These are phyloP conservation scores for Citrus australasica DNA, from an alignment of 345 rosid species.

Conservation along the genomic window DNA sequence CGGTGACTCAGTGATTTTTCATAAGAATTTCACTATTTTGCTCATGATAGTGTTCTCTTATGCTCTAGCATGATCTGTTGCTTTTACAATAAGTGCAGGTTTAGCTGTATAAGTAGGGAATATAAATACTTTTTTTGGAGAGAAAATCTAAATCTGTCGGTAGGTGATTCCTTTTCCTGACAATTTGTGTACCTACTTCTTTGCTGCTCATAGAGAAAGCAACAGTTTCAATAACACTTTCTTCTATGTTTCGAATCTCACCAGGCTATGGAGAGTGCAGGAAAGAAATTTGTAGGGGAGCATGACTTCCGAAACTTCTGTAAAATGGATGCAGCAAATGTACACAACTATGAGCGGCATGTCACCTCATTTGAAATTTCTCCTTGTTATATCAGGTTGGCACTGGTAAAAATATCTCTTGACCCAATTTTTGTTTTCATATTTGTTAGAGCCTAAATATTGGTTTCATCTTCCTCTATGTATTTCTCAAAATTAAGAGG, in stretches of 20 bases:
- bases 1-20: not conserved
- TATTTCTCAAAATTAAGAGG: not conserved
- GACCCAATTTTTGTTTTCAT: not conserved
- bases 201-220: constrained; percentile 6
- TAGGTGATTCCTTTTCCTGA: constrained; percentile 22
- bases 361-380: constrained; percentile 59
- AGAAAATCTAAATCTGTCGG: constrained; percentile 61
- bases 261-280: constrained; percentile 82
- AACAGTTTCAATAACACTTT: constrained; percentile 10
- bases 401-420: constrained; percentile 18
- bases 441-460: not conserved
- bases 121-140: constrained; percentile 85
- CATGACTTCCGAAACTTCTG: constrained; percentile 95
- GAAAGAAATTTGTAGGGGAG: constrained; percentile 78
- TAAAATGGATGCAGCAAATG: constrained; percentile 94
- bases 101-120: constrained; percentile 80
- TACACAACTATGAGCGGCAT: constrained; percentile 65
- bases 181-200: not conserved
- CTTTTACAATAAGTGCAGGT: constrained; percentile 45
- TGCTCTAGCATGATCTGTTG: constrained; percentile 7
- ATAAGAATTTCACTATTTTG: not conserved
- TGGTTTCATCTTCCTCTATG: too few species aligned
- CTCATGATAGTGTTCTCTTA: not conserved
- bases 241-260: constrained; percentile 13
- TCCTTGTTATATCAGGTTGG: constrained; percentile 68